phyloP scores from a whole-genome alignment of 345 rosid species.

The Eucalyptus tenuipes region DNA sequence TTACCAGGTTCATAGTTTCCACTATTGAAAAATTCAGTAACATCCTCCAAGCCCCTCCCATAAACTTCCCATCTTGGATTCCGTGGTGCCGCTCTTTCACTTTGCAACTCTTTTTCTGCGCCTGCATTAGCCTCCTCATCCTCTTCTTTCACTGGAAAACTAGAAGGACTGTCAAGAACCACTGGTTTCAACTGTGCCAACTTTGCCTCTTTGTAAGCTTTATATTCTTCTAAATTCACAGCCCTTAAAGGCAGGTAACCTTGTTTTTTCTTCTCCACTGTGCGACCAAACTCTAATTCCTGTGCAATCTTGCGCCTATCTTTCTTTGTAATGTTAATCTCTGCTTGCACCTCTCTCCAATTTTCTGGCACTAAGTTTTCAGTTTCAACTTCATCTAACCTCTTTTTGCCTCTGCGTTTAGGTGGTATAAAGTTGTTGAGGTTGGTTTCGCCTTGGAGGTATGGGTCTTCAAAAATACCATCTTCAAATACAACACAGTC shows the following conservation, averaged over 20 bases:
- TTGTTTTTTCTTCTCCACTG: slow-evolving; percentile 57
- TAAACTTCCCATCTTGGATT: slow-evolving; percentile 93
- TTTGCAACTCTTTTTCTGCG: not conserved
- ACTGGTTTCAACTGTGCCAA: slow-evolving; percentile 49
- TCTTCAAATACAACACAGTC: slow-evolving; percentile 94
- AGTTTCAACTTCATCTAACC: slow-evolving; percentile 12
- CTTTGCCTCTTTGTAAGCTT: slow-evolving; percentile 55
- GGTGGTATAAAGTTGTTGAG: not conserved
- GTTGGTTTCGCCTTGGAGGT: slow-evolving; percentile 13
- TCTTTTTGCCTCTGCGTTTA: slow-evolving; percentile 5
- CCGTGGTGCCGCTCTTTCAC: slow-evolving; percentile 55
- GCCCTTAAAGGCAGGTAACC: slow-evolving; percentile 49
- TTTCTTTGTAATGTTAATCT: slow-evolving; percentile 72
- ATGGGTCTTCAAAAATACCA: slow-evolving; percentile 75
- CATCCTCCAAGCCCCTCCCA: slow-evolving; percentile 80
- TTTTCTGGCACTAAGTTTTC: slow-evolving; percentile 80
- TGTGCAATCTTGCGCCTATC: slow-evolving; percentile 73
- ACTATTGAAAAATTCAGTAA: slow-evolving; percentile 50
- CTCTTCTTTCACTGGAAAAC: slow-evolving; percentile 5
- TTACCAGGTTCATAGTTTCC: slow-evolving; percentile 46
- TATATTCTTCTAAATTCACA: slow-evolving; percentile 48
- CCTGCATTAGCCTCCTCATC: not conserved
- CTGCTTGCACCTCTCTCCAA: slow-evolving; percentile 76
- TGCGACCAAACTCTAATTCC: slow-evolving; percentile 64
- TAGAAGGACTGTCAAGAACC: slow-evolving; percentile 42